phyloP scores from a whole-genome alignment of 345 rosid species.

The Arabidopsis suecica region DNA sequence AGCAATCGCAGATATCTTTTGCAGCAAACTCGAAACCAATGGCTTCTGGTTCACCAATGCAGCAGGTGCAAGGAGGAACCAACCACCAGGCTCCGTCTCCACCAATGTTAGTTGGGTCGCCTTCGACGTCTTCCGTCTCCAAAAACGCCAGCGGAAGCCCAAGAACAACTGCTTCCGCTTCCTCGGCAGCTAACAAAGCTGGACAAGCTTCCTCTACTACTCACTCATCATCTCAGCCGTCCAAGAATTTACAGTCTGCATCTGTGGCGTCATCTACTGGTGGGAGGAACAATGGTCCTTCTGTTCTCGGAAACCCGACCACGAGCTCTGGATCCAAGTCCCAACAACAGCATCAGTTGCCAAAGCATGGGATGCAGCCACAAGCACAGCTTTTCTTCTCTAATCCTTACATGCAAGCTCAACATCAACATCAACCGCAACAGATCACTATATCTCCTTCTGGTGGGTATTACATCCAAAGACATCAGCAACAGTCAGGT shows the following conservation, averaged over 20 bases:
- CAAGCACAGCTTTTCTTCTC: constrained; percentile 65
- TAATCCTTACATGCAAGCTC: constrained; percentile 60
- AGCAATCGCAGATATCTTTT: constrained; percentile 75
- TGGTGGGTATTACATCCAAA: constrained; percentile 66
- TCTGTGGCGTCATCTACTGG: constrained; percentile 64
- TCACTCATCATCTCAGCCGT: constrained; percentile 67
- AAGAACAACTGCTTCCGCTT: constrained; percentile 62
- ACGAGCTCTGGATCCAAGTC: constrained; percentile 61
- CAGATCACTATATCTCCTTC: constrained; percentile 52
- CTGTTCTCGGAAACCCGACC: constrained; percentile 70
- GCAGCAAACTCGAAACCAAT: constrained; percentile 68
- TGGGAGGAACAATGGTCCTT: constrained; percentile 60
- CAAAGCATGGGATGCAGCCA: constrained; percentile 66
- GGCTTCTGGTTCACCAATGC: constrained; percentile 56
- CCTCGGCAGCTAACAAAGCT: constrained; percentile 66
- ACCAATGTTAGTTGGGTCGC: constrained; percentile 72
- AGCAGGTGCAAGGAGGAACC: constrained; percentile 50
- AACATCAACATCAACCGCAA: constrained; percentile 56
- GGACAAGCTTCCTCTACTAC: constrained; percentile 64
- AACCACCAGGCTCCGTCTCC: constrained; percentile 71
- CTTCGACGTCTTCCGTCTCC: constrained; percentile 81
- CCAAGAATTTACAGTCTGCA: constrained; percentile 63
- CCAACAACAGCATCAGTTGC: constrained; percentile 63
- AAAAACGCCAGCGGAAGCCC: constrained; percentile 94
- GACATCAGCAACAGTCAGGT: constrained; percentile 65